Evolutionary conservation across 2,329 filamentous ascomycete genomes (phyloP), one percentile per base, ranked within the genome.

Genomic region (Catunica adiposa): DNA sequence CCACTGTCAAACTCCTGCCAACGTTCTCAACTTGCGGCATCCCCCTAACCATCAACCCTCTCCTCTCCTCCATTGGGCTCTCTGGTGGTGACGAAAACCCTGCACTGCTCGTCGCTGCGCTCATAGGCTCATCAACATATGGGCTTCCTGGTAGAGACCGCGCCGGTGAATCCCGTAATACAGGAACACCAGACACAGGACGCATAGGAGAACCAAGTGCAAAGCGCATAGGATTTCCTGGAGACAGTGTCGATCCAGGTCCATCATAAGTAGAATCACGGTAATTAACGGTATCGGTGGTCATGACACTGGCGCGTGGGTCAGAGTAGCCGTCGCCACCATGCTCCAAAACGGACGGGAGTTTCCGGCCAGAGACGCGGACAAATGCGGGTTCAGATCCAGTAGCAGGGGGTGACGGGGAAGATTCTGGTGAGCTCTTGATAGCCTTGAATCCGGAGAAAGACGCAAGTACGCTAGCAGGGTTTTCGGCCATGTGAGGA

Each of bases 311-410:
- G 53, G 66, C 65, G 3, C 67, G 65, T 7, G 69, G 72, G 58
- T 78, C 78, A 20, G 73, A 72, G 65, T 79, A 83, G 1, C 80
- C 80, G 63, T 83, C 80, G 4, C 80, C 80, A 14, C 80, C 80
- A 50, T 71, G 71, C 58, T 78, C 72, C 38, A 84, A 66, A 8
- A 83, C 80, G 1, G 81, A 79, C 2, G 78, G 76, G 56, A 84
- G 65, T 62, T 83, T 84, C 62, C 75, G 74, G 59, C 81, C 81
- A 4, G 80, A 81, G 1, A 84, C 75, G 29, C 79, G 76, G 59
- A 82, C 77, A 64, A 84, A 84, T 0, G 79, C 77, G 59, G 71
- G 70, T 62, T 83, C 79, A 26, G 69, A 69, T 69, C 44, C 54
- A 5, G 25, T 53, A 64, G 64, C 15, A 63, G 63, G 51, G 60